A percentile compares a stretch with the other conserved stretches of the same genome.
These are phyloP conservation scores for Ceratocystis cacaofunesta DNA, from an alignment of 2,329 filamentous ascomycete genomes.

Conservation along the genomic window DNA sequence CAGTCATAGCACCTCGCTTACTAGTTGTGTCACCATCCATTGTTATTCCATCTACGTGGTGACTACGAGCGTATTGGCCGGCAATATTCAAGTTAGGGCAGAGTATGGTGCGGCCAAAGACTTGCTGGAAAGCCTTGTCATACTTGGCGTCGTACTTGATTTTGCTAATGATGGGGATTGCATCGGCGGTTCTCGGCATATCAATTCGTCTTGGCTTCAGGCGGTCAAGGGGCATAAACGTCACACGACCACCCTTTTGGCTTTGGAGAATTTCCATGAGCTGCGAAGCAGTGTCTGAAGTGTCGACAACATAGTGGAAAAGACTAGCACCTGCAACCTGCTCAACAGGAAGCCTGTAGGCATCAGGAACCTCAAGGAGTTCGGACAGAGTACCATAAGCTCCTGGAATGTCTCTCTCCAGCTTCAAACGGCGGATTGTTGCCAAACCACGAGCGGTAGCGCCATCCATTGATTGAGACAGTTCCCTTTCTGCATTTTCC, in stretches of 20 bases:
- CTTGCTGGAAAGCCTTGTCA: slow-evolving; percentile 78
- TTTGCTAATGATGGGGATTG: slow-evolving; percentile 73
- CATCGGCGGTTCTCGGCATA: slow-evolving; percentile 73
- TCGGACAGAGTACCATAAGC: slow-evolving; percentile 89
- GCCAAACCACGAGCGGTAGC: slow-evolving; percentile 75
- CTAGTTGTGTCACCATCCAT: slow-evolving; percentile 89
- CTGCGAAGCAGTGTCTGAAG: slow-evolving; percentile 69
- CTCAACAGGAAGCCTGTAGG: slow-evolving; percentile 78
- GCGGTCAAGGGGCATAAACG: slow-evolving; percentile 85
- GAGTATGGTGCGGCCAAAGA: slow-evolving; percentile 90
- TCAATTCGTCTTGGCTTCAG: slow-evolving; percentile 56
- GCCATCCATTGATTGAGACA: slow-evolving; percentile 78
- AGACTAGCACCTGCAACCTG: slow-evolving; percentile 83
- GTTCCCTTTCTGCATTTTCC: slow-evolving; percentile 58
- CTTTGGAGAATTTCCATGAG: slow-evolving; percentile 67
- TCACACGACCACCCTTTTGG: slow-evolving; percentile 70
- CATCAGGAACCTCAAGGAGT: slow-evolving; percentile 71
- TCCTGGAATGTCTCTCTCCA: slow-evolving; percentile 63
- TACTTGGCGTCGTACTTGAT: slow-evolving; percentile 62
- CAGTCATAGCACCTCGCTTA: slow-evolving; percentile 87
- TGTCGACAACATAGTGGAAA: slow-evolving; percentile 94
- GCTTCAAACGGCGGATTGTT: slow-evolving; percentile 70
- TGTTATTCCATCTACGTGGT: slow-evolving; percentile 84
- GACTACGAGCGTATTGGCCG: slow-evolving; percentile 79
- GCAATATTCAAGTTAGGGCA: slow-evolving; percentile 81